These are phyloP conservation scores for Pythium dissotocum DNA, from an alignment of 352 stramenopile genomes.

Conservation along the genomic window DNA sequence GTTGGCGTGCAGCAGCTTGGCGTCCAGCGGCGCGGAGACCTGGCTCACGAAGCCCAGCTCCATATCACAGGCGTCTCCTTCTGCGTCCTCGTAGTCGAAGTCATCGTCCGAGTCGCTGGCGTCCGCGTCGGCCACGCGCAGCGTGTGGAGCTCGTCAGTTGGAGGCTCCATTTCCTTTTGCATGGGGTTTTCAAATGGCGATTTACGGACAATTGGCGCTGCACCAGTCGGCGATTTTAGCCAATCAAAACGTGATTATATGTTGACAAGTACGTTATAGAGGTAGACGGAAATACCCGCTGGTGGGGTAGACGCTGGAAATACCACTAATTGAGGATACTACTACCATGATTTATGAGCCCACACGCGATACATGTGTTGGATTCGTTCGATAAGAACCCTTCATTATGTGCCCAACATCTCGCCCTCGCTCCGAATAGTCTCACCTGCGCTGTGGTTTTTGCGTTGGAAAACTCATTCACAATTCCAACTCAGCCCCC, in stretches of 20 bases:
- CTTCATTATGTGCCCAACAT: neutral
- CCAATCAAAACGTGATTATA: constrained; percentile 22
- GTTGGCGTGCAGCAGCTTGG: constrained; percentile 43
- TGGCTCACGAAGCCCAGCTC: constrained; percentile 77
- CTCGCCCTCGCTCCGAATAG: neutral
- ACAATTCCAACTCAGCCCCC: neutral
- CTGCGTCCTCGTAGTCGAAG: constrained; percentile 33
- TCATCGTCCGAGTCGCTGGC: constrained; percentile 52
- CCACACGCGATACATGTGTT: neutral
- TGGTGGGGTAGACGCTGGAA: no score
- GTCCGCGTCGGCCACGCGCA: constrained; percentile 14
- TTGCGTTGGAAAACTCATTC: neutral
- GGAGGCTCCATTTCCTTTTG: constrained; percentile 8
- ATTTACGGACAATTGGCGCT: neutral
- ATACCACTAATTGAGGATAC: neutral
- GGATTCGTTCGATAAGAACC: neutral
- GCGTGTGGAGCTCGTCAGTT: constrained; percentile 16
- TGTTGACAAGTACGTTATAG: constrained; percentile 15
- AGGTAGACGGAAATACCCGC: constrained; percentile 1
- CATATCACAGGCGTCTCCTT: constrained; percentile 44
- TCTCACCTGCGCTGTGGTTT: constrained; percentile 2
- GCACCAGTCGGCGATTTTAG: constrained; percentile 21
- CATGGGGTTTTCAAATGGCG: constrained; percentile 1
- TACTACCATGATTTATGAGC: neutral
- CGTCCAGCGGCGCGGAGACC: constrained; percentile 29